Base-by-base conservation (phyloP, 2,329 filamentous ascomycete genomes). In the Neonectria faginata region DNA sequence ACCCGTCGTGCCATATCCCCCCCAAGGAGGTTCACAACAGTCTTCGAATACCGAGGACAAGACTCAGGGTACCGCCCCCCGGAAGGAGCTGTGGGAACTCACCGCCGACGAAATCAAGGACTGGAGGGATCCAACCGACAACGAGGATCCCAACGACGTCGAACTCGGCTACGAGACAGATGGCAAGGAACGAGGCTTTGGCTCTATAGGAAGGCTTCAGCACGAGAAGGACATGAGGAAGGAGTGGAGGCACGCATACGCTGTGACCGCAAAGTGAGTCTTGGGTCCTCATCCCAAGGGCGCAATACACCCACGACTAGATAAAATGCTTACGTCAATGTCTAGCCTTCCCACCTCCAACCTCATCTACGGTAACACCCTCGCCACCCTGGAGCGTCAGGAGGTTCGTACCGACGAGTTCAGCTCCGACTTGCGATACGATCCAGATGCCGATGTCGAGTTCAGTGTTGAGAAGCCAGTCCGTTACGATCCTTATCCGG, bases 401-500 rank as follows among this genome's bases (percentile, higher is more conserved):
- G 80, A 83, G 25, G 74, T 78, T 29, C 78, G 79, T 5, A 72
- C 73, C 25, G 74, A 77, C 10, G 70, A 76, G 31, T 73, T 77
- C 22, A 71, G 67, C 33, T 69, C 67, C 39, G 73, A 72, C 60
- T 74, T 83, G 18, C 69, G 63, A 53, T 75, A 72, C 51, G 77
- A 79, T 36, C 70, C 79, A 56, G 73, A 77, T n/a, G 72, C 75
- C 9, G 73, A 74, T 52, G 67, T 76, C 29, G 77, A 77, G 39
- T 86, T 84, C 70, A 83, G 74, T 57, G 74, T 78, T 12, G 79
- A 84, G 47, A 78, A 82, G 54, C 85, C 88, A 1, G 81, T 86
- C 59, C 81, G 85, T 20, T 93, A 92, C 77, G 84, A 89, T 62
- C 92, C 92, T 0, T 94, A 93, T 67, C 91, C 91, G 0, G 80